Base-by-base conservation (phyloP, 2,329 filamentous ascomycete genomes). In the Fusarium armeniacum region DNA sequence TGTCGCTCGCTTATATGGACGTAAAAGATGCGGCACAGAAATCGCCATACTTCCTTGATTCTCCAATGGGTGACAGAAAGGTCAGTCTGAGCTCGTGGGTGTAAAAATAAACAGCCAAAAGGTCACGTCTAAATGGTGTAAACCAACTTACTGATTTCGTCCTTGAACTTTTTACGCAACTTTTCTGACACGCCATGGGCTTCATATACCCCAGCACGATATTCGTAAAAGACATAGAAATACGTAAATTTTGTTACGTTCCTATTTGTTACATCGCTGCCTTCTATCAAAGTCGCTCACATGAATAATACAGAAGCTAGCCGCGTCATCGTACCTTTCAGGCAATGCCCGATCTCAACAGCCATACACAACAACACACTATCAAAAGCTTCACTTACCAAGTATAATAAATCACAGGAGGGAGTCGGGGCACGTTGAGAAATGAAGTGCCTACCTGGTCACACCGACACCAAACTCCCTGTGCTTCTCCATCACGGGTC, bases 391-490 rank as follows among this genome's bases (percentile, higher is more conserved):
- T 26, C 41, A 41, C 15, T 13, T 20, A 26, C 16, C 22, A 26
- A 44, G 18, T n/a, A 9, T 20, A 10, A 44, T 7, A 44, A 20
- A 20, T 20, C n/a, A 44, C 41, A 12, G 5, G 15, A 43, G 20
- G 20, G 20, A 20, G 20, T 20, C 20, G 20, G 20, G 20, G 20
- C 20, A 20, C 20, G 20, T 20, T 20, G 20, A 20, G 2, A 20
- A 20, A 15, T 51, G 44, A 2, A 69, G 51, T 22, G 69, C 58
- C 30, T 65, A 61, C 18, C 62, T 63, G 63, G 69, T 52, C 2
- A 69, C 63, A 2, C 63, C 61, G 20, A 64, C 43, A 13, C 58
- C 56, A 32, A 72, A 72, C 1, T 60, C 53, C 1, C 56, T 58
- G 41, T 72, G 66, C 45, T 72, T 60, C 6, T 11, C 20, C 58